Conservation (phyloP, 306 rosid genomes). For the Sicyos baderoa region DNA sequence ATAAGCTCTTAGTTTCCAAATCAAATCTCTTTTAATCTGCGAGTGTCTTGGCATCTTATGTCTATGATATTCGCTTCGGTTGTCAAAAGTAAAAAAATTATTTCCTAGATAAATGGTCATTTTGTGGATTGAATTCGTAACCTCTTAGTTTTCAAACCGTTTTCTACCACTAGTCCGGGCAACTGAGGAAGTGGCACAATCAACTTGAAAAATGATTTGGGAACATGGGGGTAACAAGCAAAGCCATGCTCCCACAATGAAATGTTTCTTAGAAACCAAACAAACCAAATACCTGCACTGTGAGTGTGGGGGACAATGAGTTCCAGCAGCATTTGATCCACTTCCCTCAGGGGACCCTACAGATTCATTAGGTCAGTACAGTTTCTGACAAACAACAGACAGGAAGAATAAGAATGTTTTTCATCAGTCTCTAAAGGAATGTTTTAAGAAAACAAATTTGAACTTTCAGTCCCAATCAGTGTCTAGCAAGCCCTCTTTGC, state of each 20-base stretch:
- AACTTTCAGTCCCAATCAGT: slow-evolving; percentile 14
- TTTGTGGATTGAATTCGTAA: no score
- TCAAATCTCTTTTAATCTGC: no score
- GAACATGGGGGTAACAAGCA: slow-evolving; percentile 15
- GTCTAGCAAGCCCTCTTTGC: neutral
- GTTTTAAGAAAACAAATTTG: slow-evolving; percentile 1
- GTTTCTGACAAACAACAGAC: slow-evolving; percentile 15
- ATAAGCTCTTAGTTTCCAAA: no score
- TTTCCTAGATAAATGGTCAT: no score
- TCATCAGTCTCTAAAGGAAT: neutral
- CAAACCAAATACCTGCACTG: slow-evolving; percentile 1
- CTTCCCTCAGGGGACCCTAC: slow-evolving; percentile 8
- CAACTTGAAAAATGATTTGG: neutral
- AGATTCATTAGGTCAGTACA: neutral
- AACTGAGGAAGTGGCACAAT: neutral
- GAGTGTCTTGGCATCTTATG: no score
- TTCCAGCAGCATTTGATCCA: neutral
- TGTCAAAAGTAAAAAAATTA: no score
- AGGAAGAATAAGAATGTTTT: slow-evolving; percentile 16
- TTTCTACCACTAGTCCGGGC: no score
- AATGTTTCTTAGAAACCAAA: slow-evolving; percentile 15
- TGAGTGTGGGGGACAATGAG: slow-evolving; percentile 6
- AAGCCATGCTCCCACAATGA: slow-evolving; percentile 13
- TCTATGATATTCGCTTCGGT: no score
- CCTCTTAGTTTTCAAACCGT: no score